Percentiles rank a stretch among this genome's conserved stretches.
Conservation (phyloP, 768 basidiomycete species). For the Boletus sensibilis region DNA sequence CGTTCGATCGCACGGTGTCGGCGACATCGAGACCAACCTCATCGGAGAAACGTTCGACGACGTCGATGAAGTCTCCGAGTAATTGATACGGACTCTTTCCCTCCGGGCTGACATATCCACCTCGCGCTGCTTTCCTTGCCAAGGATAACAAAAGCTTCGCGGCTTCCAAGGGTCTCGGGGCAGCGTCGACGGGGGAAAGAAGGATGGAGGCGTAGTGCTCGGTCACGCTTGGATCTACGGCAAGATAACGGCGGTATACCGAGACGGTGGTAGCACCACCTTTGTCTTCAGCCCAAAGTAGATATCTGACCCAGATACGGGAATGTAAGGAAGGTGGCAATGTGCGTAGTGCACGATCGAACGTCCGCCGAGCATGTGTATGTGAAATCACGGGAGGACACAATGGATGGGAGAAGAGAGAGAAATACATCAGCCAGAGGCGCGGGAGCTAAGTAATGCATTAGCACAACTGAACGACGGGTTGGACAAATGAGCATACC, state of each 20-base stretch:
- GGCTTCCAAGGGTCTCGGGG: conserved; percentile 84
- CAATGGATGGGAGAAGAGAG: conserved; percentile 83
- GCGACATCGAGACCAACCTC: conserved; percentile 88
- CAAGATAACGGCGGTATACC: conserved; percentile 87
- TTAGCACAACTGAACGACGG: conserved; percentile 2
- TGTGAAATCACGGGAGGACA: conserved; percentile 83
- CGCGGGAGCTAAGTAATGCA: conserved; percentile 68
- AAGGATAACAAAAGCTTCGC: conserved; percentile 86
- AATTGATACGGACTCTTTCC: conserved; percentile 96
- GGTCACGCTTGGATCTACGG: conserved; percentile 76
- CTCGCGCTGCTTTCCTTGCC: conserved; percentile 79
- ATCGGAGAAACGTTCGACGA: conserved; percentile 87
- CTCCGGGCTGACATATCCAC: conserved; percentile 83
- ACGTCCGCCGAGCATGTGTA: conserved; percentile 91
- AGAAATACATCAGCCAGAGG: conserved; percentile 91
- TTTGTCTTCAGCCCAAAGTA: conserved; percentile 85
- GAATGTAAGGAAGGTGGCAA: conserved; percentile 90
- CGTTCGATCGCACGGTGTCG: conserved; percentile 62
- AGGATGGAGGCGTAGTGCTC: conserved; percentile 75
- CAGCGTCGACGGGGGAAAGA: conserved; percentile 54
- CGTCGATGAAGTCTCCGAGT: conserved; percentile 87
- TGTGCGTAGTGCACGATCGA: conserved; percentile 90
- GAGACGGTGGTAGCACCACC: conserved; percentile 77
- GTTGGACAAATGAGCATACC: conserved; percentile 42
- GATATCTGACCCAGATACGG: conserved; percentile 90